Evolutionary conservation across 139 green algal genomes (phyloP).

Genomic region (Chlamydomonas incerta): DNA sequence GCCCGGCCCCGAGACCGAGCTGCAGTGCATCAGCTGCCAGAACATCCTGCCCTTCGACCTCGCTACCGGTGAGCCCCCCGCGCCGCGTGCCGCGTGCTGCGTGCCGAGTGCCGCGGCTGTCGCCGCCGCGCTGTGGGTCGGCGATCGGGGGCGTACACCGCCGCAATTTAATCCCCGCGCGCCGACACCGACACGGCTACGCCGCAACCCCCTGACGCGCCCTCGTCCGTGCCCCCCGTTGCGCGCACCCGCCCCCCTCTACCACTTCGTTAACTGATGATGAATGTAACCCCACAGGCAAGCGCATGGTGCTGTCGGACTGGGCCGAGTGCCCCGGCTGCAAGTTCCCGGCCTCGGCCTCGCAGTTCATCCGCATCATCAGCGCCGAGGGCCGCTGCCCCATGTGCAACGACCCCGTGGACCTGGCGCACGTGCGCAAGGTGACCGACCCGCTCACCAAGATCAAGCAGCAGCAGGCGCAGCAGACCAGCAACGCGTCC

Average conservation of each 20-base stretch:
- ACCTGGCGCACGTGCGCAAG: slow-evolving; percentile 37
- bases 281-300: slow-evolving; percentile 67
- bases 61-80: slow-evolving; percentile 65
- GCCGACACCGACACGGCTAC: too few species aligned
- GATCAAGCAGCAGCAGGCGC: slow-evolving; percentile 45
- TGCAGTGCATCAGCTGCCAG: slow-evolving; percentile 76
- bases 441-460: slow-evolving; percentile 44
- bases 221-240: too few species aligned
- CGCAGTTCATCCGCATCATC: slow-evolving; percentile 64
- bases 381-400: slow-evolving; percentile 63
- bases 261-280: background rate
- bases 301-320: slow-evolving; percentile 73
- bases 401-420: slow-evolving; percentile 69
- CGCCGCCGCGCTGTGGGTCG: too few species aligned
- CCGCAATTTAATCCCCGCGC: too few species aligned
- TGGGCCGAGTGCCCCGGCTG: slow-evolving; percentile 82
- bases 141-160: too few species aligned
- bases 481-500: background rate
- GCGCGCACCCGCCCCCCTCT: background rate
- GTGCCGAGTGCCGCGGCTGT: background rate
- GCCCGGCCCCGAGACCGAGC: slow-evolving; percentile 67
- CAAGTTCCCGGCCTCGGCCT: slow-evolving; percentile 66
- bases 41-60: slow-evolving; percentile 78
- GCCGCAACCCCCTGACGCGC: too few species aligned
- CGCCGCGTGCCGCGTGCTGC: too few species aligned